Percentiles rank a stretch among this genome's conserved stretches.
phyloP scores from a whole-genome alignment of 768 basidiomycete species.

The Candolleomyces efflorescens region DNA sequence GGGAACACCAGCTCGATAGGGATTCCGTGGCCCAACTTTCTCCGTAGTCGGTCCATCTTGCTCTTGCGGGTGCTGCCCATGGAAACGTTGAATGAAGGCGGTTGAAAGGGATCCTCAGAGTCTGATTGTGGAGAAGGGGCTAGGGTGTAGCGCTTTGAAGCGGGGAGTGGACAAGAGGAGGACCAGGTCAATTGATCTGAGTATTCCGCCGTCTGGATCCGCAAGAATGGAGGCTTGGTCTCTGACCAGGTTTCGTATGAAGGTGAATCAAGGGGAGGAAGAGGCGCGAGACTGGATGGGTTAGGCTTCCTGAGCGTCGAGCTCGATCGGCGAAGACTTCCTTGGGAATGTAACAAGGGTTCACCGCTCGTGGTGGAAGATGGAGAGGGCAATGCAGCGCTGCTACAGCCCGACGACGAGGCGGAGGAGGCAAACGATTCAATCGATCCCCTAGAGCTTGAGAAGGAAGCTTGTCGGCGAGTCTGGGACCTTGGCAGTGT shows the following conservation, averaged over 20 bases:
- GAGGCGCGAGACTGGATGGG: background rate
- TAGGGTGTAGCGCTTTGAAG: conserved; percentile 2
- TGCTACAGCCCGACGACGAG: conserved; percentile 9
- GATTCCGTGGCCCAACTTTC: conserved; percentile 59
- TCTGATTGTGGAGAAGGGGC: background rate
- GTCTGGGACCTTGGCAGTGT: conserved; percentile 18
- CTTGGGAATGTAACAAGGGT: background rate
- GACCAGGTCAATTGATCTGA: background rate
- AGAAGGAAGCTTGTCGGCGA: conserved; percentile 10
- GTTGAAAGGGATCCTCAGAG: background rate
- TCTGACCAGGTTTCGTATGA: conserved; percentile 11
- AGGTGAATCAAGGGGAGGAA: background rate
- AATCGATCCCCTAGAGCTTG: conserved; percentile 19
- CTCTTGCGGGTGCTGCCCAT: conserved; percentile 37
- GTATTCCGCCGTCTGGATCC: conserved; percentile 4
- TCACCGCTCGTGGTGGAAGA: background rate
- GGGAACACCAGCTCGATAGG: conserved; percentile 62
- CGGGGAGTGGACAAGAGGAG: background rate
- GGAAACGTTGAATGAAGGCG: conserved; percentile 33
- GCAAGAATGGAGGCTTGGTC: conserved; percentile 16
- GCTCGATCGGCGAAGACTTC: background rate
- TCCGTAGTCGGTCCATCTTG: conserved; percentile 63
- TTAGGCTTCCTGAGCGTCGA: conserved; percentile 1
- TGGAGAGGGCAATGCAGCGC: background rate
- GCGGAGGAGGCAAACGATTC: conserved; percentile 22